These are phyloP conservation scores for Hibiscus trionum DNA, from an alignment of 345 rosid genomes.

Conservation along the genomic window DNA sequence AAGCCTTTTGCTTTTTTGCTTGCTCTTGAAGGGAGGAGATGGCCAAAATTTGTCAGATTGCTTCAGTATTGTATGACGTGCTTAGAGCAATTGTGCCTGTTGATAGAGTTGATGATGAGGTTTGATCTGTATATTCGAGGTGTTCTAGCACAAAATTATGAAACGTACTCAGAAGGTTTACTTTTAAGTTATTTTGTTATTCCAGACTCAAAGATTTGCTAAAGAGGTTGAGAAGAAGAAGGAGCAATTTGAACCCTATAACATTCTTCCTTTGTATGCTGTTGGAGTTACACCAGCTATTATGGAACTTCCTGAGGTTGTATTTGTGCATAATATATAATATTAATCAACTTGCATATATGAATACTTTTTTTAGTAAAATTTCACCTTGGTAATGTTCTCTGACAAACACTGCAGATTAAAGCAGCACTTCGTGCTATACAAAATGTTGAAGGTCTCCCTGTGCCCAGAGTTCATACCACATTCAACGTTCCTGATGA, in stretches of 20 bases:
- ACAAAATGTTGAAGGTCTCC: slow-evolving; percentile 55
- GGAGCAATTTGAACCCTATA: slow-evolving; percentile 54
- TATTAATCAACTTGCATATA: background rate
- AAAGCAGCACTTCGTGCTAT: slow-evolving; percentile 69
- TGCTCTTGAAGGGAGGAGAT: slow-evolving; percentile 77
- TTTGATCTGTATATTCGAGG: slow-evolving; percentile 19
- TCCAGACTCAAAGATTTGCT: slow-evolving; percentile 56
- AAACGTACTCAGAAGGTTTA: background rate
- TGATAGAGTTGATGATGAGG: slow-evolving; percentile 53
- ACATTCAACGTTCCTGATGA: slow-evolving; percentile 18
- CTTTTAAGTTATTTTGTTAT: slow-evolving; percentile 15
- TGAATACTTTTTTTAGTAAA: background rate
- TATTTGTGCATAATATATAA: slow-evolving; percentile 14
- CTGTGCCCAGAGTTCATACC: slow-evolving; percentile 26
- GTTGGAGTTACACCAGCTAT: slow-evolving; percentile 59
- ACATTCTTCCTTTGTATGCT: slow-evolving; percentile 78
- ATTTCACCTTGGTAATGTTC: slow-evolving; percentile 10
- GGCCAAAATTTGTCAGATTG: slow-evolving; percentile 74
- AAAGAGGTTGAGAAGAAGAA: slow-evolving; percentile 53
- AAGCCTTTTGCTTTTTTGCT: slow-evolving; percentile 12
- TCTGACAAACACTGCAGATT: slow-evolving; percentile 39
- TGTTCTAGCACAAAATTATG: slow-evolving; percentile 6
- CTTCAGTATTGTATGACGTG: slow-evolving; percentile 84
- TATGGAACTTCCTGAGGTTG: slow-evolving; percentile 92
- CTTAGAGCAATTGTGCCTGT: slow-evolving; percentile 48